A percentile compares a stretch with the other conserved stretches of the same genome.
These are phyloP conservation scores for Saccharomyces uvarum DNA, from an alignment of 1,139 yeast genomes.

Conservation along the genomic window DNA sequence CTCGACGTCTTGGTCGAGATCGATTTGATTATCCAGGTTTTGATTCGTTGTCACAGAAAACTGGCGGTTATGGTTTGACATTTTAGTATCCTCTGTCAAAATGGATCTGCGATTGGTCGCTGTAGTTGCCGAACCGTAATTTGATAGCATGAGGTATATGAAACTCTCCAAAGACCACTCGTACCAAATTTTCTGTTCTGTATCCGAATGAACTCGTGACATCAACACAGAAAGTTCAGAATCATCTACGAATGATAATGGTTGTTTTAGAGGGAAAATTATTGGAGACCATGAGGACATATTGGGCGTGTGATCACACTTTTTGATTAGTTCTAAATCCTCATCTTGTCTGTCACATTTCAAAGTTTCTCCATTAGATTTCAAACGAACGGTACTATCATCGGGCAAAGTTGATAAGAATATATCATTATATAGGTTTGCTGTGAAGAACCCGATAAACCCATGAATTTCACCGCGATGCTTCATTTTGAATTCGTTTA, in stretches of 20 bases:
- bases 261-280: constrained; percentile 57
- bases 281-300: constrained; percentile 66
- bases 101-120: neutral
- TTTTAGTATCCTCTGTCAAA: neutral
- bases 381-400: constrained; percentile 12
- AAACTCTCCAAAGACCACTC: constrained; percentile 60
- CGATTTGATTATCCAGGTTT: neutral
- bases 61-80: neutral
- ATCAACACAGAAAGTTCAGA: constrained; percentile 46
- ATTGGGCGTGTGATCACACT: constrained; percentile 43
- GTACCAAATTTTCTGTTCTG: constrained; percentile 46
- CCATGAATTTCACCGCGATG: constrained; percentile 58
- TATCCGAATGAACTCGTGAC: constrained; percentile 27
- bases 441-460: constrained; percentile 65
- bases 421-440: constrained; percentile 53
- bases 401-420: constrained; percentile 50
- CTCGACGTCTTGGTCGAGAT: neutral
- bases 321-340: constrained; percentile 13
- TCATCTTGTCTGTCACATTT: neutral
- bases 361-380: neutral
- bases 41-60: neutral
- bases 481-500: constrained; percentile 34
- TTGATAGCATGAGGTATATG: constrained; percentile 36
- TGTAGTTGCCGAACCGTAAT: constrained; percentile 8
- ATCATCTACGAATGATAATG: constrained; percentile 44